Percentiles rank a stretch among this genome's conserved stretches.
These are phyloP conservation scores for Cladophialophora exuberans DNA, from an alignment of 2,329 filamentous ascomycete genomes.

Conservation along the genomic window DNA sequence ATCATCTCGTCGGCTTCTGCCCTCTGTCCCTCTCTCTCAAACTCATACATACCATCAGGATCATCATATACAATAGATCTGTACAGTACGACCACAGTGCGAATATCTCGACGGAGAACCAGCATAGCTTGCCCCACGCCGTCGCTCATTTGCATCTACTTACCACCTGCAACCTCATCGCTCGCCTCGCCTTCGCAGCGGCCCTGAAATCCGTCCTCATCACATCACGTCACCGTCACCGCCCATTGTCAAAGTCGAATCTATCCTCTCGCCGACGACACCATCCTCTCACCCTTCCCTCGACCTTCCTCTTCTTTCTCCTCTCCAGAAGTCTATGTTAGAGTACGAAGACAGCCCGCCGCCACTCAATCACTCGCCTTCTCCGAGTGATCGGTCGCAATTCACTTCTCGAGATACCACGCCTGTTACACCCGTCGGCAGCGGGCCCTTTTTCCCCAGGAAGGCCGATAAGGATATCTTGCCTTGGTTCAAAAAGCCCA, in stretches of 20 bases:
- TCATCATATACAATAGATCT: no score
- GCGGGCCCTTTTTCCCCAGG: conserved; percentile 48
- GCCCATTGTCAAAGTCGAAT: not conserved
- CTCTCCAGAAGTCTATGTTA: conserved; percentile 47
- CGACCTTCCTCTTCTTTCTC: not conserved
- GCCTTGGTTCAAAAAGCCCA: conserved; percentile 50
- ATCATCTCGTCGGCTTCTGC: conserved; percentile 14
- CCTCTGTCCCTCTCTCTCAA: not conserved
- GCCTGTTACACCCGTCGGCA: conserved; percentile 53
- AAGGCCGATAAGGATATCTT: conserved; percentile 45
- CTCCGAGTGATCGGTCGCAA: conserved; percentile 50
- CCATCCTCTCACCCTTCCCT: conserved; percentile 23
- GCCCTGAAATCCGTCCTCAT: conserved; percentile 1
- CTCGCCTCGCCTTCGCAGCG: not conserved
- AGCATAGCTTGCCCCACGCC: not conserved
- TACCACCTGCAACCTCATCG: conserved; percentile 4
- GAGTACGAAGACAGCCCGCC: conserved; percentile 56
- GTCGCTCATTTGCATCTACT: conserved; percentile 13
- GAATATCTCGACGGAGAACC: no score
- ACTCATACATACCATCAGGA: no score
- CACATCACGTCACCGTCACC: conserved; percentile 15
- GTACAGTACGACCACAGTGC: no score
- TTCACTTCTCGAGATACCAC: conserved; percentile 55
- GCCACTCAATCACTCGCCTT: conserved; percentile 56
- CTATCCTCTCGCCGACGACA: conserved; percentile 4